Base-by-base conservation (phyloP, 106 monocot species). In the Platanthera zijinensis region DNA sequence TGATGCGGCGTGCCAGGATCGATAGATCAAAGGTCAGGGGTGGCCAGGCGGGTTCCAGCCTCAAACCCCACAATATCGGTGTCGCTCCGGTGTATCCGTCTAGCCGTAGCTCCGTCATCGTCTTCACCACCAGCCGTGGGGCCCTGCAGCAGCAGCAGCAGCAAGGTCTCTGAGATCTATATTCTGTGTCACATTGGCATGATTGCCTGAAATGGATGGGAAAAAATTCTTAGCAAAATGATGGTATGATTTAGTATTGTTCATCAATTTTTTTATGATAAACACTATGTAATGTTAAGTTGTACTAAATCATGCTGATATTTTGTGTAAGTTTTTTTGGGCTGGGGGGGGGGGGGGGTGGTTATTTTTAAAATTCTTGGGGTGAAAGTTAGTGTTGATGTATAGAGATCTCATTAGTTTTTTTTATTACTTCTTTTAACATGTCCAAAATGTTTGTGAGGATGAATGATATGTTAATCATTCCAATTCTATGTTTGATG, bases 21-120 rank as follows among this genome's bases (percentile, higher is more conserved):
- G 91, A 89, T 74, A 89, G 84, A 74, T 83, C 87, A 2, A 95
- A 82, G 73, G 79, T 32, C 10, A 84, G 85, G 57, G 82, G 79
- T 19, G 78, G 74, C 39, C 84, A 62, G 8, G 48, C 78, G 48
- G 82, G 84, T 49, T 32, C 57, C 57, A 90, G 79, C 59, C 39
- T 56, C 72, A 90, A 79, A 25, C 83, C 90, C 57, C 78, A 56
- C n/a, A 85, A 89, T 13, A 52, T 76, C 11, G 81, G 79, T 62
- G 82, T 75, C n/a, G 61, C 56, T 51, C 91, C 89, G 0, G 62
- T 91, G 6, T 91, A 84, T 51, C 91, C 94, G 18, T 87, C 91
- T 0, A 87, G 89, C 75, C 83, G 84, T 4, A 73, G 71, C 30
- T 32, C 78, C 6, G 64, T 82, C 78, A 84, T 84, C 10, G 75